phyloP scores from a whole-genome alignment of 306 rosid genomes.

The Urtica urens region DNA sequence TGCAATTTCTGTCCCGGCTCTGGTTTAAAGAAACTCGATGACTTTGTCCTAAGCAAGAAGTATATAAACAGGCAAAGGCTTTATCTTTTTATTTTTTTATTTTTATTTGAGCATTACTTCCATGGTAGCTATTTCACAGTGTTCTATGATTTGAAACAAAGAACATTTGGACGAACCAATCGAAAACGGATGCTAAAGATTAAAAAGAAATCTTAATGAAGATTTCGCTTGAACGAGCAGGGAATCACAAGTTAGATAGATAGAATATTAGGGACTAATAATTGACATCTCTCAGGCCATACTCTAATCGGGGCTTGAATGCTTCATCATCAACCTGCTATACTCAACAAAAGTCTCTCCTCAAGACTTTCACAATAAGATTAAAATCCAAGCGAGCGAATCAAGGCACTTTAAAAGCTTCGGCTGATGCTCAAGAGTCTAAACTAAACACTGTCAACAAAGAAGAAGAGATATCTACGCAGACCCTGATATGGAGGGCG shows the following conservation, averaged over 20 bases:
- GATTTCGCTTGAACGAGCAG: no score
- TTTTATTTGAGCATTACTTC: no score
- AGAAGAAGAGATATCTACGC: slow-evolving; percentile 31
- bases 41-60: not conserved
- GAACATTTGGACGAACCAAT: no score
- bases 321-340: slow-evolving; percentile 8
- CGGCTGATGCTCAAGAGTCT: slow-evolving; percentile 3
- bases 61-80: not conserved
- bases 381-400: slow-evolving; percentile 14
- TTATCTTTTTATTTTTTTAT: not conserved
- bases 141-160: no score
- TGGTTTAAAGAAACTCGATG: slow-evolving; percentile 1
- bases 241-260: not conserved
- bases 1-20: not conserved
- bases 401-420: slow-evolving; percentile 6
- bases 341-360: slow-evolving; percentile 11
- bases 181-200: no score
- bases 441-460: slow-evolving; percentile 10
- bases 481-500: slow-evolving; percentile 77
- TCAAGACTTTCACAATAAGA: slow-evolving; percentile 17
- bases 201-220: no score
- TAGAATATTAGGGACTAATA: not conserved
- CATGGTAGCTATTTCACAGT: not conserved
- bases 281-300: slow-evolving; percentile 6
- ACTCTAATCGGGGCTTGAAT: slow-evolving; percentile 5